Evolutionary conservation across 108 stramenopile genomes (phyloP), one percentile per base, ranked within the genome.

Genomic region (Nitzschia inconspicua): DNA sequence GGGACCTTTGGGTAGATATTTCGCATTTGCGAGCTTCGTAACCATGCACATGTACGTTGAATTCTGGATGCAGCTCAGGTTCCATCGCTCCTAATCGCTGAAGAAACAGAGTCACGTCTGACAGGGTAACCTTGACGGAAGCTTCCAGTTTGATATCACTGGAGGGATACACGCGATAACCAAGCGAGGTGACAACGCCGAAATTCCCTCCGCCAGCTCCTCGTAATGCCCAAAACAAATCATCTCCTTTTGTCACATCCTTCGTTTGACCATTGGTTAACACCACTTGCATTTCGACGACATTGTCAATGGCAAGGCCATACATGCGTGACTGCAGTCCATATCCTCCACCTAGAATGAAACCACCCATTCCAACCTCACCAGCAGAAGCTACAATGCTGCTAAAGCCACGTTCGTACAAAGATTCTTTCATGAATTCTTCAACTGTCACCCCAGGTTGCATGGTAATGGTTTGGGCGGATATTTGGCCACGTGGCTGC

Each of bases 201-300:
- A 68, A 47, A 36, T 68, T 59, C 24, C 55, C 46, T 28, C 57
- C 47, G 37, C 78, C 78, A 10, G 60, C 62, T 25, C 77, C 77
- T n/a, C 51, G 52, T 4, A 78, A 40, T 23, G 62, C 77, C 72
- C 72, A 73, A 50, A 73, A 78, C 9, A 78, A 47, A 58, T 78
- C 77, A 0, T 60, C 44, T 5, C 24, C 29, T 13, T 54, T 6
- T n/a, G 31, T 43, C 0, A 55, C 65, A 31, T 22, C 43, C 10
- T 59, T 16, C 34, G 65, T 36, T 18, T 47, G 44, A 2, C 72
- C 77, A 52, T 69, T 69, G 36, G 71, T 63, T 49, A 70, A 37
- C n/a, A 74, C 73, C 13, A 65, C 39, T 10, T 56, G 26, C 10
- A 70, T 22, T 14, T 40, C 30, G 0, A 65, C 6, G 10, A 75